Base-by-base conservation (phyloP, 306 rosid species). In the Macrotyloma uniflorum region DNA sequence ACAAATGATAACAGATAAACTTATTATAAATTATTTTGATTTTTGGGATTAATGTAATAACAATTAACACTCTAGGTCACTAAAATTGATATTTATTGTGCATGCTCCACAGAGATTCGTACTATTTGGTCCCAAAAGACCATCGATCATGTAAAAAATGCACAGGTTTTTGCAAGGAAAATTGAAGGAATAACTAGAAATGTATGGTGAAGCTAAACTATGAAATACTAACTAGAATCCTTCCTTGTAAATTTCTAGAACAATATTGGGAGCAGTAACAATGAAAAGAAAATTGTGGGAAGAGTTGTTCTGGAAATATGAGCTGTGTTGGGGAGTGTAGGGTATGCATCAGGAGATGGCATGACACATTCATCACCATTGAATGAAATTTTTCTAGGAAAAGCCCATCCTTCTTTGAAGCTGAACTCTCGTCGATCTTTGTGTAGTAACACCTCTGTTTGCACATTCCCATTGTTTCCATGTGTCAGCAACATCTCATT, bases 331-430 rank as follows among this genome's bases (percentile, higher is more conserved):
- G 97, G 98, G 4, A 93, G 92, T 23, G 62, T 64, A 1, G 96
- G 98, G 47, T 86, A 93, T 1, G 81, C 63, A 15, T 91, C 90
- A 5, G 97, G 97, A 65, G 89, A 84, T 10, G 98, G 96, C 92
- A 91, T 86, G 5, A 90, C 97, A 83, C 98, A 93, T 11, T 85
- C 91, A 71, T 93, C 96, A 0, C 97, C 97, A 76, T 93, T 88
- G 35, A 91, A 93, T 13, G 85, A 85, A 72, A 93, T 78, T 74
- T 70, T 93, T 79, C 93, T 88, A 0, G 96, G 98, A 78, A 93
- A 91, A 26, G 89, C 66, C 97, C 98, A 93, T 47, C 98, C 98
- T 74, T 81, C 89, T 32, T 49, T 84, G 78, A 91, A 93, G 19
- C 86, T 91, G 76, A 91, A 93, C 33, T 67, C 75, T 43, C 86